Evolutionary conservation across 179 eudicot species (phyloP).

Genomic region (Heliamphora pulchella): DNA sequence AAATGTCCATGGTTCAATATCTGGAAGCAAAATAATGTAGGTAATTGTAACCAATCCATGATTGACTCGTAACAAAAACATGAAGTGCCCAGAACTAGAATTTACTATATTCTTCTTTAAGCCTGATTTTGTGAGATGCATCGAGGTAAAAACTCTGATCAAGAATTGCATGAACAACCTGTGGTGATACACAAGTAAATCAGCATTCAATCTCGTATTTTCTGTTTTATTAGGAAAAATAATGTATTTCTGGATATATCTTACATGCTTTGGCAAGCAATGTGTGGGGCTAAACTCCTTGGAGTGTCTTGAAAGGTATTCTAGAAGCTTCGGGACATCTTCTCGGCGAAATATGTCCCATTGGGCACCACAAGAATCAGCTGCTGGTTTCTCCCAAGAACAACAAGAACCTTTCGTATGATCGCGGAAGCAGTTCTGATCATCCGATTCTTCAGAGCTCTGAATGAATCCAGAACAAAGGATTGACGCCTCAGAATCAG

Average conservation of each 20-base stretch:
- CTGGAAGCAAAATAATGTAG: constrained; percentile 31
- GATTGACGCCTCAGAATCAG: constrained; percentile 64
- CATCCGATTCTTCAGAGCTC: constrained; percentile 41
- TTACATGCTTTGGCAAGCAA: constrained; percentile 43
- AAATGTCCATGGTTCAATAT: constrained; percentile 91
- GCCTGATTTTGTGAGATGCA: constrained; percentile 59
- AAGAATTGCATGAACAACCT: constrained; percentile 76
- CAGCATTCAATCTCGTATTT: constrained; percentile 1
- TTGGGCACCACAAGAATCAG: constrained; percentile 46
- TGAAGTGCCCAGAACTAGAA: constrained; percentile 5
- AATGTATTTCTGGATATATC: constrained; percentile 11
- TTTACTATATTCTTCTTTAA: constrained; percentile 85
- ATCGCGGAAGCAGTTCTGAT: constrained; percentile 31
- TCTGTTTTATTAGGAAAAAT: background rate
- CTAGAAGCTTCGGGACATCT: constrained; percentile 73
- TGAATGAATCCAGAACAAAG: constrained; percentile 43
- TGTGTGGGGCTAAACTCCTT: constrained; percentile 37
- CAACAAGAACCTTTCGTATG: constrained; percentile 27
- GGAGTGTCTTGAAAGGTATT: constrained; percentile 54
- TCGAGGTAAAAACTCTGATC: constrained; percentile 76
- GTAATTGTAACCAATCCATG: background rate
- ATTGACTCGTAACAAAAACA: constrained; percentile 2
- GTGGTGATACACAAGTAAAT: constrained; percentile 18
- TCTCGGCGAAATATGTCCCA: constrained; percentile 91
- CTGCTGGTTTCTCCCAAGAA: constrained; percentile 16